Evolutionary conservation across 2,329 filamentous ascomycete genomes (phyloP), one percentile per base, ranked within the genome.

Genomic region (Paracorniculantispora psalliotae): DNA sequence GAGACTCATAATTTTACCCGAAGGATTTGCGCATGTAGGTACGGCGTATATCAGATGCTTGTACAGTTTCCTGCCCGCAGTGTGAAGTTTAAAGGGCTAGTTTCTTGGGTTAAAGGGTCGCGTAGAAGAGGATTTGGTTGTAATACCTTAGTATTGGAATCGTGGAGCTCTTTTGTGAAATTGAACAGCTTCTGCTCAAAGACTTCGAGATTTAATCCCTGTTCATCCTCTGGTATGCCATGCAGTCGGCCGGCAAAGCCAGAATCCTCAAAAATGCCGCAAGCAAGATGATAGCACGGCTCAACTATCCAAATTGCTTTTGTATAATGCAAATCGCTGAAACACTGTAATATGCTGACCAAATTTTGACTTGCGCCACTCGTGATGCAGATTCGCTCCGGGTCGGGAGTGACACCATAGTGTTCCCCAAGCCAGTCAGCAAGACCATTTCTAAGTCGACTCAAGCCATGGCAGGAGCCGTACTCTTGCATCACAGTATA

Each of bases 11-110:
- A 90, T 92, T 68, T 87, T 88, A 35, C 88, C 91, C 0, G 89
- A 92, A 0, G 94, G 94, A 68, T 97, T 97, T 47, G 90, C 86
- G 71, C 92, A 96, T 0, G 91, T 91, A 0, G 93, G 91, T 12
- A 96, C 92, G 33, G 85, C 84, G 71, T 97, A 97, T 65, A 99
- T 88, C 65, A 97, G 71, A 69, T 97, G 90, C 58, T 86, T 87
- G 75, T 96, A 97, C 59, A 90, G 82, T 67, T 96, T 96, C 37
- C 85, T 81, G 73, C 83, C 80, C 15, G 83, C 77, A 19, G 81
- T 78, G 0, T 77, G 71, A 25, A 67, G 60, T 44, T 91, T 92
- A 65, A 81, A 73, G 53, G 72, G 77, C 79, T 73, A 57, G n/a
- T 61, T 30, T 53, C 23, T 43, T 23, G 2, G 2, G 2, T 51